phyloP scores from a whole-genome alignment of 768 basidiomycete genomes.

The Mycena rosella region DNA sequence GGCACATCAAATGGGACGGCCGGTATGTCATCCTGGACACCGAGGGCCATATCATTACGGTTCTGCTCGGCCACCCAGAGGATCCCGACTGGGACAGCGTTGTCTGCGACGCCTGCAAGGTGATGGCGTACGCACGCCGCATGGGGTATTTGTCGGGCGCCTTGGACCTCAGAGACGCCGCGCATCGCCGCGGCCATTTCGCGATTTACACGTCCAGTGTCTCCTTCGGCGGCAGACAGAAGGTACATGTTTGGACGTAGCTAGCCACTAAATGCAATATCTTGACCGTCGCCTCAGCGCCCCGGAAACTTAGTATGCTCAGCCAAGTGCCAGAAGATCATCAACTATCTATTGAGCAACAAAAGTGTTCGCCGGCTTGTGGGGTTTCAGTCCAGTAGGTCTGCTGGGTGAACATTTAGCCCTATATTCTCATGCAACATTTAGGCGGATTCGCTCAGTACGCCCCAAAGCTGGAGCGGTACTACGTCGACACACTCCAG shows the following conservation, averaged over 20 bases:
- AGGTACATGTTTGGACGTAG: background rate
- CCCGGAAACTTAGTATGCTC: conserved; percentile 1
- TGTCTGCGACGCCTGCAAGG: background rate
- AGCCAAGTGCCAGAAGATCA: background rate
- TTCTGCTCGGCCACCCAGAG: conserved; percentile 2
- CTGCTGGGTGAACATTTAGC: background rate
- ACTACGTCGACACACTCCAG: too few relatives aligned
- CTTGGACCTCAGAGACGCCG: background rate
- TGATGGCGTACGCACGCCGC: background rate
- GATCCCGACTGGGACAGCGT: conserved; percentile 8
- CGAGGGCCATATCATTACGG: conserved; percentile 6
- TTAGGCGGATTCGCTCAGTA: too few relatives aligned
- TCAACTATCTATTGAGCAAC: background rate
- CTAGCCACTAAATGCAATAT: too few relatives aligned
- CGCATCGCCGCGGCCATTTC: background rate
- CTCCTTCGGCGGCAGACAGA: conserved; percentile 15
- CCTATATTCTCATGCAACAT: background rate
- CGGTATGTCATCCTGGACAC: conserved; percentile 6
- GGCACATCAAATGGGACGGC: conserved; percentile 14
- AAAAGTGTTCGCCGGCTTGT: background rate
- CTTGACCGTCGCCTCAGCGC: background rate
- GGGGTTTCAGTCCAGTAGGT: conserved; percentile 15
- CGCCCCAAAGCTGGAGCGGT: too few relatives aligned
- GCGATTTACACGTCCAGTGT: background rate
- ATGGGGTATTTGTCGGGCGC: background rate